Evolutionary conservation across 495 filamentous ascomycete species (phyloP), one percentile per base, ranked within the genome.

Genomic region (Rhypophila decipiens): DNA sequence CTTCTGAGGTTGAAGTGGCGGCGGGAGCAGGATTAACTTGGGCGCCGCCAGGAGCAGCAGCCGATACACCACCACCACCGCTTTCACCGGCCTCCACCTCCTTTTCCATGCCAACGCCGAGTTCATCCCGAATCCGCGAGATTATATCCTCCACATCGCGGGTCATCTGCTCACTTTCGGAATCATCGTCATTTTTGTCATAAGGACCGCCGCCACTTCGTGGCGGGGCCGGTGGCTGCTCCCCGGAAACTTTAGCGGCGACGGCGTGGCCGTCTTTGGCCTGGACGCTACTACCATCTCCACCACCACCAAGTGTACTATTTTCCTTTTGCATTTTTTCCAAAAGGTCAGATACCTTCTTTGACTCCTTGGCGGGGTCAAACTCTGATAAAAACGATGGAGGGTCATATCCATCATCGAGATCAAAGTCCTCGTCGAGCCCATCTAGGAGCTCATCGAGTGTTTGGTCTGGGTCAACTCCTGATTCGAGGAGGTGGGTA

Each of bases 131-230:
- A 3, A 61, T 39, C 20, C 57, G 56, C 9, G 61, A 59, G 34
- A 75, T 62, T 2, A 70, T 55, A 5, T 52, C 49, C 27, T 70
- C 63, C 8, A 64, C 58, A 29, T 66, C 57, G 8, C 44, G 39
- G 13, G 50, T 52, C 65, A 69, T 71, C 0, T 53, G 42, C 24
- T 74, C 68, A 5, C 65, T 64, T 9, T 74, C 70, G 0, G 72
- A 75, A 42, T 71, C 55, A 49, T 66, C 57, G 19, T 53, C 47
- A 12, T 56, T 49, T 2, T 18, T 36, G 24, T 42, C 1, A 4
- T 39, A n/a, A n/a, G n/a, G n/a, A n/a, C n/a, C n/a, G n/a, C n/a
- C n/a, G n/a, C n/a, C n/a, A n/a, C n/a, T n/a, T n/a, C n/a, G n/a
- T n/a, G n/a, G n/a, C n/a, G n/a, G n/a, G n/a, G n/a, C n/a, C n/a